Base-by-base conservation (phyloP, 768 basidiomycete genomes). In the Rhizopogon roseolus region DNA sequence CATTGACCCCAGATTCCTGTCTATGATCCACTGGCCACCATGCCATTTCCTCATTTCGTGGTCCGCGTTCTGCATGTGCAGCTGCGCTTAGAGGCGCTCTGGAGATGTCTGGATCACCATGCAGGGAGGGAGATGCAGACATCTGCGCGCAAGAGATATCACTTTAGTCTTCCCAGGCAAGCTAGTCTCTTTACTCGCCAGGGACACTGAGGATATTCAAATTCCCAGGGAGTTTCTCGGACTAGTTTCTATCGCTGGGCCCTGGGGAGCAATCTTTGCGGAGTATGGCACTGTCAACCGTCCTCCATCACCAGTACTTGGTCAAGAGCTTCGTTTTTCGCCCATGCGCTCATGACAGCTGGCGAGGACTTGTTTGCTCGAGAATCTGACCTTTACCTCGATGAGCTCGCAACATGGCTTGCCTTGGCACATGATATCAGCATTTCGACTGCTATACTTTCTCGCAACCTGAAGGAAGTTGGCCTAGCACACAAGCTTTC, bases 1-100 rank as follows among this genome's bases (percentile, higher is more conserved):
- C 67, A 2, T 37, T 67, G 27, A 66, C 66, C 17, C 63, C 62
- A 9, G 64, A 68, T 16, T n/a, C n/a, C n/a, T n/a, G n/a, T n/a
- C n/a, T n/a, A n/a, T n/a, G n/a, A n/a, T n/a, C n/a, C n/a, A n/a
- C n/a, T n/a, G n/a, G n/a, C n/a, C n/a, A n/a, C n/a, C n/a, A n/a
- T n/a, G n/a, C n/a, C n/a, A n/a, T n/a, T n/a, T n/a, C n/a, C n/a
- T n/a, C n/a, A n/a, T n/a, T n/a, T n/a, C n/a, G n/a, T n/a, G n/a
- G n/a, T n/a, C n/a, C n/a, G n/a, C n/a, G n/a, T n/a, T n/a, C n/a
- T n/a, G n/a, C n/a, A n/a, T n/a, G n/a, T n/a, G n/a, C n/a, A n/a
- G n/a, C n/a, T n/a, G n/a, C n/a, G n/a, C n/a, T n/a, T n/a, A n/a
- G n/a, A n/a, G n/a, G n/a, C n/a, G n/a, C n/a, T n/a, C n/a, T n/a